phyloP scores from a whole-genome alignment of 768 basidiomycete genomes.

The Coprinellus aureogranulatus region DNA sequence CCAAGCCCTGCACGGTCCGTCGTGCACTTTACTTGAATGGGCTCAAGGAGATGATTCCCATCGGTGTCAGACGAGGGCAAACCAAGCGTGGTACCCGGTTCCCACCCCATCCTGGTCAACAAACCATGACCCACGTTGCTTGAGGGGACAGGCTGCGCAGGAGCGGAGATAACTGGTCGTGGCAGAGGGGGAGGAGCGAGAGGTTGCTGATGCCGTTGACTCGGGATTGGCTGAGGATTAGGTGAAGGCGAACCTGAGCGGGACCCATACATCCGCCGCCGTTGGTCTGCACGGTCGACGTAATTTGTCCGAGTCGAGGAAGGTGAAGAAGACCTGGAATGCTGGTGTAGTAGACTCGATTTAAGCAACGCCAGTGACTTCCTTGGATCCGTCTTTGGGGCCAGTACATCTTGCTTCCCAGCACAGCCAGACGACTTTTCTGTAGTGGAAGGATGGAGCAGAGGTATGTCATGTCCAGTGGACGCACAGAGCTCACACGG shows the following conservation, averaged over 20 bases:
- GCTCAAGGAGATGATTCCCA: slow-evolving; percentile 50
- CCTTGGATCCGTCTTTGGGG: slow-evolving; percentile 47
- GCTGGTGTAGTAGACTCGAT: slow-evolving; percentile 58
- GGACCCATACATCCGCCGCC: slow-evolving; percentile 56
- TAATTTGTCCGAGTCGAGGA: slow-evolving; percentile 31
- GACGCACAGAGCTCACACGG: slow-evolving; percentile 63
- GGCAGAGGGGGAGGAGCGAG: slow-evolving; percentile 5
- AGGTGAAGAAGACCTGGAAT: slow-evolving; percentile 15
- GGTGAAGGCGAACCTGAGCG: slow-evolving; percentile 35
- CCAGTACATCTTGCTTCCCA: background rate
- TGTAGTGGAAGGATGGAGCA: slow-evolving; percentile 40
- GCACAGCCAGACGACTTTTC: slow-evolving; percentile 20
- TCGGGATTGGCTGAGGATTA: slow-evolving; percentile 34
- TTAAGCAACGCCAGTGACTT: slow-evolving; percentile 66
- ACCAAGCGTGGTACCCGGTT: slow-evolving; percentile 61
- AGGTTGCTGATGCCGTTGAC: slow-evolving; percentile 30
- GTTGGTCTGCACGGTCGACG: slow-evolving; percentile 68
- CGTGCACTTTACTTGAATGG: slow-evolving; percentile 47
- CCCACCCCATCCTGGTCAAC: slow-evolving; percentile 75
- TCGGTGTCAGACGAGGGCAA: slow-evolving; percentile 25
- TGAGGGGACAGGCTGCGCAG: slow-evolving; percentile 48
- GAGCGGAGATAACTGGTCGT: slow-evolving; percentile 30
- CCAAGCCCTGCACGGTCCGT: slow-evolving; percentile 58
- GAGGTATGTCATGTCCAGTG: slow-evolving; percentile 55
- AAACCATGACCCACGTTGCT: slow-evolving; percentile 68